Conservation (phyloP, 2,329 filamentous ascomycete genomes). For the Lachnellula willkommii region DNA sequence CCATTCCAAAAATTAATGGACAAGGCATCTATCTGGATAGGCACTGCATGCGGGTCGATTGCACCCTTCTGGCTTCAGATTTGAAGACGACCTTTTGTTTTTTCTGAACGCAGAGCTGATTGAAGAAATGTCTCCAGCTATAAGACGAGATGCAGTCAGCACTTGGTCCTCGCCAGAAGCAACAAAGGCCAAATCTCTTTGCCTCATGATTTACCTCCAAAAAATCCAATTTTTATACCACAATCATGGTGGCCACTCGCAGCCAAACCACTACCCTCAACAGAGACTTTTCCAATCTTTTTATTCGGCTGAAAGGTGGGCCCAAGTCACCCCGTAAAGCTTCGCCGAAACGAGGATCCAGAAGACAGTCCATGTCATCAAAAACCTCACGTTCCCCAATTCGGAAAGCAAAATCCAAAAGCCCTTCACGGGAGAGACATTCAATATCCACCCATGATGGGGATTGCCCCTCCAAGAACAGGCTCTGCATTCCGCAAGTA, state of each 20-base stretch:
- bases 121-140: background rate
- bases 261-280: background rate
- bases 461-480: background rate
- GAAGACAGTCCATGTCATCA: background rate
- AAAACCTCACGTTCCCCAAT: background rate
- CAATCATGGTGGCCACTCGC: background rate
- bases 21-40: too few relatives aligned
- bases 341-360: background rate
- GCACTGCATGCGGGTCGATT: background rate
- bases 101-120: background rate
- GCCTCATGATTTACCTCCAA: background rate
- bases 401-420: background rate
- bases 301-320: background rate
- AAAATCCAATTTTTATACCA: background rate
- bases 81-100: slow-evolving; percentile 6
- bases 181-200: background rate
- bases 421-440: background rate
- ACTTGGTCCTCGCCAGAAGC: background rate
- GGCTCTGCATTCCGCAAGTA: background rate
- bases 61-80: background rate
- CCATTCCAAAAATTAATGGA: background rate
- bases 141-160: background rate
- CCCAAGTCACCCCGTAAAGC: background rate
- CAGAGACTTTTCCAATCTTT: background rate
- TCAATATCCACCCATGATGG: background rate